These are phyloP conservation scores for Apocynum venetum DNA, from an alignment of 257 asterid species.

Conservation along the genomic window DNA sequence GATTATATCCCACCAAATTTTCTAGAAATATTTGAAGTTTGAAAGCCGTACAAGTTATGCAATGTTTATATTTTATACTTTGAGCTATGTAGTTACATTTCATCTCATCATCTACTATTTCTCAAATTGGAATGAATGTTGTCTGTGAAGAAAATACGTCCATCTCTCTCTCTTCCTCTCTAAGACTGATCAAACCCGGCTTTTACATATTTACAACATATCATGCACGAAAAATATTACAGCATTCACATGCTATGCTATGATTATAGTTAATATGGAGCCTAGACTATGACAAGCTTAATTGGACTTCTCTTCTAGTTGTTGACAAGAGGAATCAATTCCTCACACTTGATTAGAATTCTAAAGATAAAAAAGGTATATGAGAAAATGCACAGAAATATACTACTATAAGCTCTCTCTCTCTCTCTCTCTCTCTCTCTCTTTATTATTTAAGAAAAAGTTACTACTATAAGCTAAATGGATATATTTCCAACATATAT, in stretches of 20 bases:
- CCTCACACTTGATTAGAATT: slow-evolving; percentile 5
- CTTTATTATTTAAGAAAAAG: no score
- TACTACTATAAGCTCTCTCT: not conserved
- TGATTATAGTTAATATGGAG: not conserved
- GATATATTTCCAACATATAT: no score
- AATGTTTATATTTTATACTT: not conserved
- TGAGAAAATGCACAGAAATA: not conserved
- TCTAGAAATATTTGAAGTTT: not conserved
- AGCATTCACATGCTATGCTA: slow-evolving; percentile 3
- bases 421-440: no score
- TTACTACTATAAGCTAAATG: not conserved
- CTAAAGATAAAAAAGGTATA: not conserved
- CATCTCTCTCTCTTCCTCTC: not conserved
- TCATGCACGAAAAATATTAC: slow-evolving; percentile 6
- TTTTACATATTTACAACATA: not conserved
- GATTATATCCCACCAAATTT: not conserved
- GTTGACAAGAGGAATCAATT: slow-evolving; percentile 23
- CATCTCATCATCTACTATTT: slow-evolving; percentile 7
- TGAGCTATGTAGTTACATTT: not conserved
- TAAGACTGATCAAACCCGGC: not conserved
- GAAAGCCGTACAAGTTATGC: slow-evolving; percentile 5
- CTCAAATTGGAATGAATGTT: not conserved
- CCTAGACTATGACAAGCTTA: not conserved
- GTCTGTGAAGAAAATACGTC: not conserved
- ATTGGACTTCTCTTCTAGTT: slow-evolving; percentile 2